These are phyloP conservation scores for Cynara cardunculus DNA, from an alignment of 129 eudicot genomes.

Conservation along the genomic window DNA sequence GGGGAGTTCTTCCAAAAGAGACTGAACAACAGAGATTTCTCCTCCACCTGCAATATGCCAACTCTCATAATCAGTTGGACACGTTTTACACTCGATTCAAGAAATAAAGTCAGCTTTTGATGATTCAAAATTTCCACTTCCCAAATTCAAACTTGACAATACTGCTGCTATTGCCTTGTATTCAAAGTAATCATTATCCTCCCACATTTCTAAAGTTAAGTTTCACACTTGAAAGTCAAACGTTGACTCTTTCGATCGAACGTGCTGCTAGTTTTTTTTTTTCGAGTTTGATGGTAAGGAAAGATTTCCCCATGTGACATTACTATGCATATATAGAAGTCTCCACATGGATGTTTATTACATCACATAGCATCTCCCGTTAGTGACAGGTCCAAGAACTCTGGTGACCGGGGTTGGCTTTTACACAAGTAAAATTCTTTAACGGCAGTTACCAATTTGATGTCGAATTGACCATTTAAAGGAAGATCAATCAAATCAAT, in stretches of 20 bases:
- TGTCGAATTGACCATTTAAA: too few species aligned
- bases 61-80: background rate
- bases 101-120: background rate
- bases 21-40: constrained; percentile 76
- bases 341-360: background rate
- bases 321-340: background rate
- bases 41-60: constrained; percentile 67
- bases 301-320: background rate
- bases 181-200: constrained; percentile 23
- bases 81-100: constrained; percentile 7
- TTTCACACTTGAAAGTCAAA: constrained; percentile 25
- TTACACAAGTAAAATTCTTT: background rate
- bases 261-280: background rate
- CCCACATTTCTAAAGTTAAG: constrained; percentile 1
- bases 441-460: background rate
- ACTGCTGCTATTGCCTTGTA: background rate
- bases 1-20: constrained; percentile 91
- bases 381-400: background rate
- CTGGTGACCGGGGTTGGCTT: background rate
- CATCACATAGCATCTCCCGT: background rate
- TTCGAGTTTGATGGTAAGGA: background rate
- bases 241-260: background rate
- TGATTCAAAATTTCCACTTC: background rate
- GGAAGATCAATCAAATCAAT: background rate
- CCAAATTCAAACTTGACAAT: background rate